A percentile compares a stretch with the other conserved stretches of the same genome.
phyloP scores from a whole-genome alignment of 495 filamentous ascomycete genomes.

The Glarea lozoyensis region DNA sequence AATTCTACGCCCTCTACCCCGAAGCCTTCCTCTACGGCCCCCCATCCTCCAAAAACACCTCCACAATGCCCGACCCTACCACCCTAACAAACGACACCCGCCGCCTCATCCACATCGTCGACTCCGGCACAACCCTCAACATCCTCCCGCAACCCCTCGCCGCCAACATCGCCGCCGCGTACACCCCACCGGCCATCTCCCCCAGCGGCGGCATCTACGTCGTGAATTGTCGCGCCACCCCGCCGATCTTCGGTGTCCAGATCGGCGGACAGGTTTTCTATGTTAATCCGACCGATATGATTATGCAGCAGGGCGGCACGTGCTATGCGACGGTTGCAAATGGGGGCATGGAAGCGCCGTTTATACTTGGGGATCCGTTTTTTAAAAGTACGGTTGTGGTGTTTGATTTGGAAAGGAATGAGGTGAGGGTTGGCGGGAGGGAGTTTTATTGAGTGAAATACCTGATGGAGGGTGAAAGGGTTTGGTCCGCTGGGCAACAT shows the following conservation, averaged over 20 bases:
- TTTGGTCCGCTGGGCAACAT: too few species aligned
- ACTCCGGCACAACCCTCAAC: constrained; percentile 36
- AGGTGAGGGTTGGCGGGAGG: constrained; percentile 37
- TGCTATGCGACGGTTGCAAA: constrained; percentile 41
- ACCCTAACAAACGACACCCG: constrained; percentile 14
- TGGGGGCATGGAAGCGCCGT: constrained; percentile 31
- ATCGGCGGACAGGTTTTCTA: constrained; percentile 40
- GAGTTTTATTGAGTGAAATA: neutral
- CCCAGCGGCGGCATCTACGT: constrained; percentile 36
- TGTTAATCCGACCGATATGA: constrained; percentile 47
- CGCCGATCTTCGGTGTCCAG: constrained; percentile 42
- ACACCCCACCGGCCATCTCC: constrained; percentile 39
- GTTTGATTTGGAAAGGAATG: constrained; percentile 48
- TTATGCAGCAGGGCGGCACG: constrained; percentile 28
- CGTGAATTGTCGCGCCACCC: constrained; percentile 44
- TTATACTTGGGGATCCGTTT: constrained; percentile 53
- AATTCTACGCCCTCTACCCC: constrained; percentile 15
- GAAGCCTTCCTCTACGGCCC: constrained; percentile 7
- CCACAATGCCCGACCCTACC: constrained; percentile 32
- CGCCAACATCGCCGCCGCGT: constrained; percentile 39
- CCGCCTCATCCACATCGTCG: constrained; percentile 30
- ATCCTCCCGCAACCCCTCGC: constrained; percentile 37
- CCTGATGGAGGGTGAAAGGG: too few species aligned
- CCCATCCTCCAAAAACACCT: constrained; percentile 15
- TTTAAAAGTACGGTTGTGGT: constrained; percentile 55